phyloP scores from a whole-genome alignment of 768 basidiomycete species.

The Leccinum olivaceopallidum region DNA sequence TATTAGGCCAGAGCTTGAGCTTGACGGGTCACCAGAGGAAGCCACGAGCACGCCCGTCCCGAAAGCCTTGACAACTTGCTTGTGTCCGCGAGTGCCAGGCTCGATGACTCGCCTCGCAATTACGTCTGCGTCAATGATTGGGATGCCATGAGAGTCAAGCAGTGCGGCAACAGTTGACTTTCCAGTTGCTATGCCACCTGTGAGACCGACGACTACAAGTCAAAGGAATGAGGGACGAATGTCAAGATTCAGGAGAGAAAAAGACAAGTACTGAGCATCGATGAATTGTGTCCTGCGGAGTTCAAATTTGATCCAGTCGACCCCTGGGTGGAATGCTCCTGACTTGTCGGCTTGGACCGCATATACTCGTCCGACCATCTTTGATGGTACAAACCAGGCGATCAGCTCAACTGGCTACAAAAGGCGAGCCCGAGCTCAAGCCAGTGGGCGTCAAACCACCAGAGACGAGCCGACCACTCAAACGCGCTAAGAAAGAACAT shows the following conservation, averaged over 20 bases:
- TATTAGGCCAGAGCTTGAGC: neutral
- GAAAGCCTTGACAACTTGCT: slow-evolving; percentile 66
- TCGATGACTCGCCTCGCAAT: slow-evolving; percentile 84
- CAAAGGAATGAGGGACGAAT: neutral
- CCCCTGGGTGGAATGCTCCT: neutral
- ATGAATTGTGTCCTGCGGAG: neutral
- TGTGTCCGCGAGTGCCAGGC: slow-evolving; percentile 76
- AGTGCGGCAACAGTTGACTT: slow-evolving; percentile 90
- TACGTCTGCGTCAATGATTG: slow-evolving; percentile 92
- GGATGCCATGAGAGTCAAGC: slow-evolving; percentile 63
- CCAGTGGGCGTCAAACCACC: neutral
- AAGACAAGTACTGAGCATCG: slow-evolving; percentile 21
- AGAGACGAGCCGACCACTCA: slow-evolving; percentile 9
- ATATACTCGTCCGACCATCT: neutral
- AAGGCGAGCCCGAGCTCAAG: neutral
- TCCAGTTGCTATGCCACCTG: slow-evolving; percentile 95
- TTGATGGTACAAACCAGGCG: slow-evolving; percentile 30
- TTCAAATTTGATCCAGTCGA: too few relatives aligned
- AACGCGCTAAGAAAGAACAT: slow-evolving; percentile 15
- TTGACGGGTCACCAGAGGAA: neutral
- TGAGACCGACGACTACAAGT: slow-evolving; percentile 81
- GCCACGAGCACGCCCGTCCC: slow-evolving; percentile 64
- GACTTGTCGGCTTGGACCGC: neutral
- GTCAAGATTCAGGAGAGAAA: neutral
- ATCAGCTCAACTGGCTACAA: slow-evolving; percentile 6